Conservation (phyloP, 768 basidiomycete species). For the Lactarius pseudohatsudake region DNA sequence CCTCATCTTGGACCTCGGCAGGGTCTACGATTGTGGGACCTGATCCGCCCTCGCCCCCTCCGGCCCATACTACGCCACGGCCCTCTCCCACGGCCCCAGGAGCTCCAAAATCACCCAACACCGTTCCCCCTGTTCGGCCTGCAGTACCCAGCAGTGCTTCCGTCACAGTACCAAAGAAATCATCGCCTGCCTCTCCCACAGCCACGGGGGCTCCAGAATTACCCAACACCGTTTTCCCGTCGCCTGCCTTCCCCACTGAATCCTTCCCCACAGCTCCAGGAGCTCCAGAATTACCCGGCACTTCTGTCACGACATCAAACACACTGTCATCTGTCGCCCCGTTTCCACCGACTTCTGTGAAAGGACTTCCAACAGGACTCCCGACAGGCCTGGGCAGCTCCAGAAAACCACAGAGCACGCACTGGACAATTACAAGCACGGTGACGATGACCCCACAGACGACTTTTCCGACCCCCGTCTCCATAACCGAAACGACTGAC, state of each 20-base stretch:
- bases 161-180: neutral
- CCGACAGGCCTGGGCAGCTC: neutral
- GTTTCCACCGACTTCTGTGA: neutral
- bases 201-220: neutral
- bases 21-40: neutral
- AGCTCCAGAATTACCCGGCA: neutral
- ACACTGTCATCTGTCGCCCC: neutral
- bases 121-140: neutral
- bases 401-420: slow-evolving; percentile 23
- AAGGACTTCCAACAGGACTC: neutral
- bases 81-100: neutral
- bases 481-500: slow-evolving; percentile 43
- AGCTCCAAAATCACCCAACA: neutral
- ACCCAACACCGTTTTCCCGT: neutral
- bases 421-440: slow-evolving; percentile 41
- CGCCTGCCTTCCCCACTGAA: neutral
- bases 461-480: slow-evolving; percentile 45
- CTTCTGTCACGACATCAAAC: neutral
- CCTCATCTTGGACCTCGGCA: neutral
- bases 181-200: neutral
- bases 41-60: neutral
- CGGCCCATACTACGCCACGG: neutral
- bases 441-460: slow-evolving; percentile 43
- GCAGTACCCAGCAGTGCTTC: neutral
- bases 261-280: neutral